A percentile compares a stretch with the other conserved stretches of the same genome.
phyloP scores from a whole-genome alignment of 228 moss, liverwort and hornwort genomes.

The Sphagnum magellanicum region DNA sequence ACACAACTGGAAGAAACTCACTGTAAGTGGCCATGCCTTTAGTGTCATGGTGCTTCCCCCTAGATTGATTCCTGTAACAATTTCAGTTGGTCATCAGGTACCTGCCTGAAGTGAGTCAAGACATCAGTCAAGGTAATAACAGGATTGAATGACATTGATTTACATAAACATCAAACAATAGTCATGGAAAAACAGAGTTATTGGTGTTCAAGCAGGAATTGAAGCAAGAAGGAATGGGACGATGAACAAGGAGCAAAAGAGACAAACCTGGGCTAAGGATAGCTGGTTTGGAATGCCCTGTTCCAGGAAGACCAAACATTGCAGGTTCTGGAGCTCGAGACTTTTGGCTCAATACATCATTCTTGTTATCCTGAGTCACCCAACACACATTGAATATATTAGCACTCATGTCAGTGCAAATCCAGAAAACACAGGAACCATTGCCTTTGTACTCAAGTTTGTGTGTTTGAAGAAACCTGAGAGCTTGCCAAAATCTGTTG shows the following conservation, averaged over 20 bases:
- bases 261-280: constrained; percentile 86
- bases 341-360: constrained; percentile 71
- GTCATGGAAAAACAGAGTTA: too few species aligned
- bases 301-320: constrained; percentile 94
- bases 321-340: constrained; percentile 88
- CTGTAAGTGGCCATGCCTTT: constrained; percentile 93
- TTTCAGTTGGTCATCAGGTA: too few species aligned
- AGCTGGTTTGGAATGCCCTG: constrained; percentile 87
- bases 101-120: too few species aligned
- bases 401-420: too few species aligned
- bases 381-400: neutral
- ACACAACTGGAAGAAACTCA: constrained; percentile 24
- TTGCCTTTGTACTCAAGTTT: too few species aligned
- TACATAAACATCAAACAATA: too few species aligned
- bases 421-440: too few species aligned
- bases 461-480: constrained; percentile 41
- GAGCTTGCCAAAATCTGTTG: constrained; percentile 85
- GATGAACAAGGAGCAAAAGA: too few species aligned
- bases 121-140: too few species aligned
- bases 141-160: too few species aligned
- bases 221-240: too few species aligned
- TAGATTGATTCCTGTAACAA: constrained; percentile 58
- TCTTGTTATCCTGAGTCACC: constrained; percentile 77
- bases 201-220: too few species aligned
- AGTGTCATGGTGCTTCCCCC: constrained; percentile 65